Conservation (phyloP, 2,329 filamentous ascomycete genomes). For the Lachnellula cervina region DNA sequence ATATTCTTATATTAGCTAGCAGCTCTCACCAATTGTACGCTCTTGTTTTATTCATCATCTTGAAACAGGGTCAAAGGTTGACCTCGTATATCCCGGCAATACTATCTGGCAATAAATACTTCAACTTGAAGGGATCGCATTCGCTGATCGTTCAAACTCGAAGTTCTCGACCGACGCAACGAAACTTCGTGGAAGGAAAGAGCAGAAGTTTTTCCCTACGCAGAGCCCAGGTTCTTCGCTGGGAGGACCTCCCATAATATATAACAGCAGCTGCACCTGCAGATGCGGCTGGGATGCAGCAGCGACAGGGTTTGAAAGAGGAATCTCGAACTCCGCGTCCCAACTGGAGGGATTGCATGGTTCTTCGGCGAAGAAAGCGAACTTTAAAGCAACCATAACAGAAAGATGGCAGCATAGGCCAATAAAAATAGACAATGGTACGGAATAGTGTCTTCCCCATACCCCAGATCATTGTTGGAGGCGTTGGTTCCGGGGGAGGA, state of each 20-base stretch:
- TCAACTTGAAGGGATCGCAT: neutral
- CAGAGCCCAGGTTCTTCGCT: neutral
- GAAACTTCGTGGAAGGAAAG: neutral
- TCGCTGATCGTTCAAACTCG: neutral
- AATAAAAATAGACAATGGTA: neutral
- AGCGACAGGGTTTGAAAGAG: neutral
- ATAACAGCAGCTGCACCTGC: neutral
- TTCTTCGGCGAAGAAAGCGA: neutral
- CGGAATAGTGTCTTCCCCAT: neutral
- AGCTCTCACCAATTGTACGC: conserved; percentile 5
- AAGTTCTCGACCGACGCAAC: too few relatives aligned
- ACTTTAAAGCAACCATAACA: neutral
- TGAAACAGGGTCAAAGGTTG: neutral
- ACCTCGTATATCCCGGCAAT: neutral
- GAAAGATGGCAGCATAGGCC: neutral
- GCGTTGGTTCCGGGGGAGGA: neutral
- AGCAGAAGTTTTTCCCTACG: neutral
- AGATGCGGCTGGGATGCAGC: neutral
- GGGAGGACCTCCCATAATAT: neutral
- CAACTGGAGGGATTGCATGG: neutral
- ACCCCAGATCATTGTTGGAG: neutral
- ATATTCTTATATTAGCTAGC: neutral
- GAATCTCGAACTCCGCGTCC: neutral
- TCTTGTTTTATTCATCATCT: conserved; percentile 3
- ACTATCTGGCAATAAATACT: neutral